Percentiles rank a stretch among this genome's conserved stretches.
Evolutionary conservation across 352 stramenopile genomes (phyloP).

Genomic region (Peronospora tabacina): DNA sequence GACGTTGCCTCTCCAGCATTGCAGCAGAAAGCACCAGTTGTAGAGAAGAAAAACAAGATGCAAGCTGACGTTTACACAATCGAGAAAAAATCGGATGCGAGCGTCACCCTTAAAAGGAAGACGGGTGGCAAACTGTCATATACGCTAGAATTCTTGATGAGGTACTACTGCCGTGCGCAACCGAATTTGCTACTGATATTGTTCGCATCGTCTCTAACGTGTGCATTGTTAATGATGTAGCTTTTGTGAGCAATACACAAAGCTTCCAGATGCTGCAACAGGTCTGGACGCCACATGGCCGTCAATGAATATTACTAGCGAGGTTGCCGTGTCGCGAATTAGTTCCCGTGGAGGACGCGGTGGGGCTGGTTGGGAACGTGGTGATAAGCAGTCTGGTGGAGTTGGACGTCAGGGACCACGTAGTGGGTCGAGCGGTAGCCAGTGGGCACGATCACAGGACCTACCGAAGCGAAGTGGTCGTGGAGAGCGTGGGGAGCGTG

Average conservation of each 20-base stretch:
- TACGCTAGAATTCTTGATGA: conserved; percentile 49
- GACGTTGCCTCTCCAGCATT: conserved; percentile 8
- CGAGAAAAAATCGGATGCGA: conserved; percentile 33
- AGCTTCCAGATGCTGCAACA: conserved; percentile 35
- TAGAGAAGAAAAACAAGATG: conserved; percentile 13
- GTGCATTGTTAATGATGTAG: conserved; percentile 19
- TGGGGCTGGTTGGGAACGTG: conserved; percentile 52
- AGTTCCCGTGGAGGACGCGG: conserved; percentile 35
- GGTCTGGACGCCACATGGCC: conserved; percentile 47
- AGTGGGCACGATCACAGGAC: conserved; percentile 70
- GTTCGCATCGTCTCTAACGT: neutral
- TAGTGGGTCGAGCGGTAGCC: conserved; percentile 22
- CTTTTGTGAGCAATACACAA: conserved; percentile 50
- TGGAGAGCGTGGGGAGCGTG: conserved; percentile 26
- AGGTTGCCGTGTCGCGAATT: conserved; percentile 40
- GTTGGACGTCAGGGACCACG: conserved; percentile 49
- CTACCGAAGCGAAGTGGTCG: conserved; percentile 49
- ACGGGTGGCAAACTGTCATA: conserved; percentile 45
- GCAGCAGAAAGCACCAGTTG: conserved; percentile 17
- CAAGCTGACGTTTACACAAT: conserved; percentile 10
- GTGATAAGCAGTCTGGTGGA: conserved; percentile 40
- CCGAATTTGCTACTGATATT: conserved; percentile 1
- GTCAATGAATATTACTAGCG: conserved; percentile 59
- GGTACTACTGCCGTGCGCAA: conserved; percentile 16
- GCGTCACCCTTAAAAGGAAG: conserved; percentile 27